These are phyloP conservation scores for Exophiala xenobiotica DNA, from an alignment of 2,329 filamentous ascomycete species.

Conservation along the genomic window DNA sequence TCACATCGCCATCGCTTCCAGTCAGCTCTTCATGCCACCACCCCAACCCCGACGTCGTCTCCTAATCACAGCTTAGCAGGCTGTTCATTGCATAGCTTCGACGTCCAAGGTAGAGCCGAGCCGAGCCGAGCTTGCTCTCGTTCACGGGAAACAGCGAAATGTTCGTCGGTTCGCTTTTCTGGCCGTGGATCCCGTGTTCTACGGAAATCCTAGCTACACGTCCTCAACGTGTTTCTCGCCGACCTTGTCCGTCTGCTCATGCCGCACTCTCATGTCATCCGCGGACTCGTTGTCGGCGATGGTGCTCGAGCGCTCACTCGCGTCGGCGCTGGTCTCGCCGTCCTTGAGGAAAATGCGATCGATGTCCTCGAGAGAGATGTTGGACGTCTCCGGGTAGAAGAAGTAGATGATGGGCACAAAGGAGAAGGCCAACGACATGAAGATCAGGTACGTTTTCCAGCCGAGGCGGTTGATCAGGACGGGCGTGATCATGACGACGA, in stretches of 20 bases:
- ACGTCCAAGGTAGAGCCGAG: too few relatives aligned
- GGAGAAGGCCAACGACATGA: conserved; percentile 31
- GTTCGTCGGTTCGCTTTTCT: too few relatives aligned
- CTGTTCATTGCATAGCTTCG: too few relatives aligned
- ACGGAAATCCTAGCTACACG: too few relatives aligned
- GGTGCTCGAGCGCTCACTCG: conserved; percentile 6
- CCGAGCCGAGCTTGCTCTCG: too few relatives aligned
- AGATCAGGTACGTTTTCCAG: conserved; percentile 36
- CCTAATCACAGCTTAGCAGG: too few relatives aligned
- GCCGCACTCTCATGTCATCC: not conserved
- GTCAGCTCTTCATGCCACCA: too few relatives aligned
- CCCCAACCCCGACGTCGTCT: too few relatives aligned
- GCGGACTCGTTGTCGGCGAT: not conserved
- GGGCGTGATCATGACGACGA: conserved; percentile 37
- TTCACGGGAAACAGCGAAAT: too few relatives aligned
- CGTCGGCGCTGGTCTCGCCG: conserved; percentile 1
- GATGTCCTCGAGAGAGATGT: conserved; percentile 17
- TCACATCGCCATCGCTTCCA: too few relatives aligned
- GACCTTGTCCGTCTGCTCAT: not conserved
- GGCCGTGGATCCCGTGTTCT: too few relatives aligned
- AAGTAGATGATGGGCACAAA: conserved; percentile 33
- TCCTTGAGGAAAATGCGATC: conserved; percentile 16
- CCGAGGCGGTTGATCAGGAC: conserved; percentile 32
- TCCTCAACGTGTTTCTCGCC: conserved; percentile 1
- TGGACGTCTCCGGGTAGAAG: conserved; percentile 26